phyloP scores from a whole-genome alignment of 2,329 filamentous ascomycete species.

The Neospermospora avenae region DNA sequence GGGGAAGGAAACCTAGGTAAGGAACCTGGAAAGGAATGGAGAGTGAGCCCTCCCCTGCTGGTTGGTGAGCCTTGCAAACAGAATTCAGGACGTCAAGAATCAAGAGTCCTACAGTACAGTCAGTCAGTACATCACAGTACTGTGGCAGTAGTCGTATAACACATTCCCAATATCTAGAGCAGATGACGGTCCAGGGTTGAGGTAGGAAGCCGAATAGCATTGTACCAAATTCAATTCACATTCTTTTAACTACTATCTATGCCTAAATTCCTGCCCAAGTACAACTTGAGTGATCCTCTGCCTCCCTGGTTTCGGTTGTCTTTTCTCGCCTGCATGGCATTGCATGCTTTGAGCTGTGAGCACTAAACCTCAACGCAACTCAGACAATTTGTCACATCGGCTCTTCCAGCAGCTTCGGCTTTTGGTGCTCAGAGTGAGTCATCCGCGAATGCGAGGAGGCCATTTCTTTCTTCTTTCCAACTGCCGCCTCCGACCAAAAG shows the following conservation, averaged over 20 bases:
- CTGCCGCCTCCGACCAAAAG: not conserved
- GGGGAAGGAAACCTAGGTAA: not conserved
- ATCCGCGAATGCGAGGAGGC: not conserved
- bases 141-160: not conserved
- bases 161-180: not conserved
- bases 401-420: constrained; percentile 1
- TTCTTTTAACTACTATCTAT: not conserved
- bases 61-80: no score
- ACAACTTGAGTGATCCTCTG: not conserved
- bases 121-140: no score
- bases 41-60: no score
- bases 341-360: not conserved
- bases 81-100: not conserved
- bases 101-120: not conserved
- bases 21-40: no score
- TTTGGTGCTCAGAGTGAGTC: not conserved
- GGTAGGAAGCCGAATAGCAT: not conserved
- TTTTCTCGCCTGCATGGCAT: not conserved
- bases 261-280: not conserved
- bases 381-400: constrained; percentile 22
- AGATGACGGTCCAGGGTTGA: not conserved
- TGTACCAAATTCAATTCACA: not conserved
- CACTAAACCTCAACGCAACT: not conserved
- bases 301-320: not conserved
- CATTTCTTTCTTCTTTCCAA: not conserved